Evolutionary conservation across 2,329 filamentous ascomycete species (phyloP).

Genomic region (Claviceps humidiphila): DNA sequence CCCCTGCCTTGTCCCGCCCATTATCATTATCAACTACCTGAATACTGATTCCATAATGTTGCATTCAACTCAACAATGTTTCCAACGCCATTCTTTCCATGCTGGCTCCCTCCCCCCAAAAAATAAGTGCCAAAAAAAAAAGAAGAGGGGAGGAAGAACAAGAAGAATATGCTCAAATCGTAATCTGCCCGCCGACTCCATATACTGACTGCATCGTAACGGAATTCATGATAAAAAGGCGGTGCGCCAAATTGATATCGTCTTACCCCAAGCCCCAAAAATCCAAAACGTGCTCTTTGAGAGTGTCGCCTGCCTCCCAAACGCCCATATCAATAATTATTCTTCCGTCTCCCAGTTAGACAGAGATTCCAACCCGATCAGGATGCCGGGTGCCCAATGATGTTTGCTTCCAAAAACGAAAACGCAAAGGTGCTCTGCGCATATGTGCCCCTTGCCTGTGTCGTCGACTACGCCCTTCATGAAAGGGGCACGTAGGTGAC

Average conservation of each 20-base stretch:
- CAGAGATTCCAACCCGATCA: not conserved
- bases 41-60: conserved; percentile 5
- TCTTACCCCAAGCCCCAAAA: not conserved
- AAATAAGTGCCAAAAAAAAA: not conserved
- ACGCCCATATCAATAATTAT: conserved; percentile 3
- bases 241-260: not conserved
- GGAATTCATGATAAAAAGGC: not conserved
- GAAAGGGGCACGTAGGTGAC: not conserved
- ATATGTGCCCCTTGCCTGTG: not conserved
- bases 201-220: not conserved
- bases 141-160: not conserved
- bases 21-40: conserved; percentile 11
- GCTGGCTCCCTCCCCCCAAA: not conserved
- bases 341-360: not conserved
- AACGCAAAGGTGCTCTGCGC: not conserved
- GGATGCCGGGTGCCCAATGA: not conserved
- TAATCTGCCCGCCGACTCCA: not conserved
- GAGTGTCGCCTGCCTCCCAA: not conserved
- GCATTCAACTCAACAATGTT: conserved; percentile 1
- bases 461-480: not conserved
- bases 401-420: not conserved
- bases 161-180: not conserved
- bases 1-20: conserved; percentile 1
- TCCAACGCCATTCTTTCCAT: conserved; percentile 4
- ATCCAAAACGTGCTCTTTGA: not conserved